Percentiles rank a stretch among this genome's conserved stretches.
Evolutionary conservation across 176 grass and related monocot species (phyloP).

Genomic region (Microstegium vimineum): DNA sequence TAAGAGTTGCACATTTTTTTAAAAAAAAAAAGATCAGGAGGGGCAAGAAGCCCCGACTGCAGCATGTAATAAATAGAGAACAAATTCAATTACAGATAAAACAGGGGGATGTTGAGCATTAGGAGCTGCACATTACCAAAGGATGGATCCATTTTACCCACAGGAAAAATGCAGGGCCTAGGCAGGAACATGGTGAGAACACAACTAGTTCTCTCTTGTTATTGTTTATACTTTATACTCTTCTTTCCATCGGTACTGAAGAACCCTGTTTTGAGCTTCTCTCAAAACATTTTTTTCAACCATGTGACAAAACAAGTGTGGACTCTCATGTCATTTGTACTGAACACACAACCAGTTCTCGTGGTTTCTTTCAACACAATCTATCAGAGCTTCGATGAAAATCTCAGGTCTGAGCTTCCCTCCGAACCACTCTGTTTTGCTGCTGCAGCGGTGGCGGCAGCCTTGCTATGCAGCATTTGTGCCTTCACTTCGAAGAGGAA

Average conservation of each 20-base stretch:
- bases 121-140: background rate
- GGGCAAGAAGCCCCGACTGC: too few relatives aligned
- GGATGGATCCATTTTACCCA: background rate
- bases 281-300: too few relatives aligned
- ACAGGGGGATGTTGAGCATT: too few relatives aligned
- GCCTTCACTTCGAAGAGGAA: slow-evolving; percentile 49
- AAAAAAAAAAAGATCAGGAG: too few relatives aligned
- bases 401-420: slow-evolving; percentile 5
- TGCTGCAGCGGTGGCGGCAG: background rate
- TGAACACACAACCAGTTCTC: too few relatives aligned
- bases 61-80: too few relatives aligned
- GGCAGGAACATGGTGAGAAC: background rate
- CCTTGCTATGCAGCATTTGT: slow-evolving; percentile 23
- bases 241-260: background rate
- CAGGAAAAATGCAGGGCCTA: background rate
- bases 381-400: slow-evolving; percentile 34
- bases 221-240: background rate
- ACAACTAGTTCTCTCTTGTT: background rate
- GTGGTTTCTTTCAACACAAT: background rate
- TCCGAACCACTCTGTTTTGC: background rate
- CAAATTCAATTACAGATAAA: too few relatives aligned
- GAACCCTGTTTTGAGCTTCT: too few relatives aligned
- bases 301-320: too few relatives aligned
- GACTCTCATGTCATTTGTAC: too few relatives aligned
- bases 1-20: background rate